Evolutionary conservation across 306 rosid species (phyloP).

Genomic region (Prosopis cineraria): DNA sequence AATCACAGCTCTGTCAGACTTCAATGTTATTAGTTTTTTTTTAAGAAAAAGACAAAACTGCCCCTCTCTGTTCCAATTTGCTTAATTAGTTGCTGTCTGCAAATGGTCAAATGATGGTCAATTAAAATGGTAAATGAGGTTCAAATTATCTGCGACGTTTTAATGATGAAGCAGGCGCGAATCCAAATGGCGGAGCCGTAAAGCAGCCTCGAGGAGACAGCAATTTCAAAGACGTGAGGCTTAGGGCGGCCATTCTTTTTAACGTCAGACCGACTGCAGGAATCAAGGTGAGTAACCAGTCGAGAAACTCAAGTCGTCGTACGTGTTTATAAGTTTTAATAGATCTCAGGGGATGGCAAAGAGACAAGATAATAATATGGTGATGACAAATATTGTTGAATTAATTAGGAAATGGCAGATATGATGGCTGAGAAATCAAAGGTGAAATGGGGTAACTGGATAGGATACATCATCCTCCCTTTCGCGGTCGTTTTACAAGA

Average conservation of each 20-base stretch:
- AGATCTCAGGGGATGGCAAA: background rate
- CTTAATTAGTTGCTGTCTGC: background rate
- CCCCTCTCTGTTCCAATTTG: too few relatives aligned
- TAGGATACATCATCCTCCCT: constrained; percentile 56
- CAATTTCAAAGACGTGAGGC: constrained; percentile 40
- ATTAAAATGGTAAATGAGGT: too few relatives aligned
- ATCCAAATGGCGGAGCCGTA: constrained; percentile 1
- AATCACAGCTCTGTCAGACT: too few relatives aligned
- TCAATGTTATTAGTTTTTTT: too few relatives aligned
- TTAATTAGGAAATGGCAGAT: constrained; percentile 57
- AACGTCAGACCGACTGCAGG: constrained; percentile 58
- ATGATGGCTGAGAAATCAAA: constrained; percentile 66
- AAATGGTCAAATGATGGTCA: background rate
- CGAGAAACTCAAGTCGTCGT: background rate
- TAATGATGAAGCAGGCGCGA: constrained; percentile 13
- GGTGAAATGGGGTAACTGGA: constrained; percentile 61
- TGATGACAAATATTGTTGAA: background rate
- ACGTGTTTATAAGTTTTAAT: too few relatives aligned
- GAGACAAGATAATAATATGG: background rate
- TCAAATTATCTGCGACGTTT: background rate
- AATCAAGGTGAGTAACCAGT: constrained; percentile 52
- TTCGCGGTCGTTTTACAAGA: constrained; percentile 45
- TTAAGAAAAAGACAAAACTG: too few relatives aligned
- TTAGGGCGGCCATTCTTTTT: constrained; percentile 54
- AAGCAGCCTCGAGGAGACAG: background rate